phyloP scores from a whole-genome alignment of 805 yeast species.

The Metschnikowia peoriensis region DNA sequence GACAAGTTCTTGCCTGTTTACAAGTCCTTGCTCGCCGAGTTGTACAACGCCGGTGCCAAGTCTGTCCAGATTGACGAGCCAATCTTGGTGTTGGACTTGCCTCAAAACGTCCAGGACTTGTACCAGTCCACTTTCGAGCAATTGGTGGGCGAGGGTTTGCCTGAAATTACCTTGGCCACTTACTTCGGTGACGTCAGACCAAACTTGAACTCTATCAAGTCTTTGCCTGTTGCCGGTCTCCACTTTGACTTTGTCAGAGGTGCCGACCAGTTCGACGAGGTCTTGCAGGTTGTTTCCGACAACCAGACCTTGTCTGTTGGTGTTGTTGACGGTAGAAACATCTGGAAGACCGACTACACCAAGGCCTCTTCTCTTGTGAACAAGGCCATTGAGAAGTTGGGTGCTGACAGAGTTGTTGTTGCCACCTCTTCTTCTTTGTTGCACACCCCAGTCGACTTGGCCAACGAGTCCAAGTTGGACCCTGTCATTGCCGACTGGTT shows the following conservation, averaged over 20 bases:
- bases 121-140: constrained; percentile 83
- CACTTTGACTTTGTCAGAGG: constrained; percentile 96
- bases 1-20: constrained; percentile 91
- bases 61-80: constrained; percentile 98
- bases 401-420: constrained; percentile 81
- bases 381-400: constrained; percentile 80
- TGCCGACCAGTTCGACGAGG: constrained; percentile 93
- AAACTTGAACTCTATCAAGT: constrained; percentile 85
- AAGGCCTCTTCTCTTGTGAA: constrained; percentile 80
- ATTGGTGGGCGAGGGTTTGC: constrained; percentile 64
- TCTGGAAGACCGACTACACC: constrained; percentile 96
- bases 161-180: constrained; percentile 80
- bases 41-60: constrained; percentile 92
- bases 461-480: constrained; percentile 86
- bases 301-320: constrained; percentile 90
- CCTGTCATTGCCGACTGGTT: constrained; percentile 95
- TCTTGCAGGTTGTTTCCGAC: constrained; percentile 59
- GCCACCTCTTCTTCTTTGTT: constrained; percentile 95
- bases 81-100: constrained; percentile 88
- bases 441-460: constrained; percentile 98
- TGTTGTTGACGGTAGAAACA: constrained; percentile 98
- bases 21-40: constrained; percentile 81
- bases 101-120: constrained; percentile 78
- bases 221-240: constrained; percentile 90
- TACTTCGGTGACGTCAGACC: constrained; percentile 99